Conservation (phyloP, 768 basidiomycete species). For the Suillus occidentalis region DNA sequence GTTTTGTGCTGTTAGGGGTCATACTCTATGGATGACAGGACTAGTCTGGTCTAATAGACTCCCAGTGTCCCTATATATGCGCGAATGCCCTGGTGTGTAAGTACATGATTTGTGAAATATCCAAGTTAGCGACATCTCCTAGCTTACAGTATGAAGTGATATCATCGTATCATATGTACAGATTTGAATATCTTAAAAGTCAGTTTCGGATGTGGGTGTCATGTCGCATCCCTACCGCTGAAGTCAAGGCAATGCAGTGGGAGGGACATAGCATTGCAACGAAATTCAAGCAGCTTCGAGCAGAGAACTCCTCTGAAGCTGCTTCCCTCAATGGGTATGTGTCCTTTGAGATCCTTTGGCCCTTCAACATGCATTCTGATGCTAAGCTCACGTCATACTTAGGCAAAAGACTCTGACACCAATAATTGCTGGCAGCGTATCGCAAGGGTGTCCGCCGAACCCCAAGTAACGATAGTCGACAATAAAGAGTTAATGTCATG, state of each 20-base stretch:
- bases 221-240: not conserved
- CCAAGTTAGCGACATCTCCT: too few species aligned
- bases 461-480: too few species aligned
- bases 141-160: too few species aligned
- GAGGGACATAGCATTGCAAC: not conserved
- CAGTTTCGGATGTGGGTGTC: too few species aligned
- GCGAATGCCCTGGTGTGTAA: too few species aligned
- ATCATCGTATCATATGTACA: too few species aligned
- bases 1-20: not conserved
- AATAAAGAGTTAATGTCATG: too few species aligned
- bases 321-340: conserved; percentile 40
- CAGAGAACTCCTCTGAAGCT: conserved; percentile 38
- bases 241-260: not conserved
- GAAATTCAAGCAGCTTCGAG: conserved; percentile 9
- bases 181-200: too few species aligned
- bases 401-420: conserved; percentile 60
- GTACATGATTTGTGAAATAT: too few species aligned
- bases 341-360: not conserved
- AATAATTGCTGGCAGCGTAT: conserved; percentile 59
- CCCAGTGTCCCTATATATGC: too few species aligned
- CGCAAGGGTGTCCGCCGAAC: conserved; percentile 14
- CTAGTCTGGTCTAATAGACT: too few species aligned
- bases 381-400: not conserved
- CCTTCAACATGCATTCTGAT: not conserved
- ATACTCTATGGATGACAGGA: not conserved